Base-by-base conservation (phyloP, 495 filamentous ascomycete genomes). In the Hyphodiscus hymeniophilus region DNA sequence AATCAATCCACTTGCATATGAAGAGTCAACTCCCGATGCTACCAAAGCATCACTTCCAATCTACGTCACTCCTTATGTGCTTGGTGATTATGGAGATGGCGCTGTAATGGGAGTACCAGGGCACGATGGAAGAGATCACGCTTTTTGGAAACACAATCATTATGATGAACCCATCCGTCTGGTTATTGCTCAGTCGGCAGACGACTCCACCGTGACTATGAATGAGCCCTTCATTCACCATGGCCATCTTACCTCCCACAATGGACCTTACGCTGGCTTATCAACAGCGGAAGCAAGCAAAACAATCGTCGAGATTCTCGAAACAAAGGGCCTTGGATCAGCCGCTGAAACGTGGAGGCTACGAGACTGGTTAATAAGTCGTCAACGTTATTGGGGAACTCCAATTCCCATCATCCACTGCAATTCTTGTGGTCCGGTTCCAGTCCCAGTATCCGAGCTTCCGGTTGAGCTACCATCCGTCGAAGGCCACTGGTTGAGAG, bases 31-130 rank as follows among this genome's bases (percentile, higher is more conserved):
- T 0, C 64, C 68, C 3, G 73, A 65, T 15, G 62, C 69, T 31
- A 62, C 77, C 7, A 67, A 73, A 39, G 56, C 70, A 33, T 67
- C 72, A 31, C 60, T 94, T 7, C 86, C 89, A 2, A 71, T 95
- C 8, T 95, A 84, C 56, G 82, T 81, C 8, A 84, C 89, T 3
- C 82, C 87, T 0, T 95, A 94, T 51, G 89, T 94, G n/a, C 68
- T 91, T 4, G 81, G 82, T 23, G 85, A 89, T 47, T 94, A 92
- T 53, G 89, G 87, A n/a, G 81, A 84, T 44, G 87, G 87, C 1
- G 87, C 87, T 4, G 84, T 95, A 5, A 95, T 95, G 89, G 89
- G 88, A 32, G 89, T 95, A 18, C 89, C 89, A 0, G 89, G 81
- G 2, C 88, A 95, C 50, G 89, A 95, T 60, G 59, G 68, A 0